A percentile compares a stretch with the other conserved stretches of the same genome.
phyloP scores from a whole-genome alignment of 768 basidiomycete genomes.

The Tricholoma hemisulphureum region DNA sequence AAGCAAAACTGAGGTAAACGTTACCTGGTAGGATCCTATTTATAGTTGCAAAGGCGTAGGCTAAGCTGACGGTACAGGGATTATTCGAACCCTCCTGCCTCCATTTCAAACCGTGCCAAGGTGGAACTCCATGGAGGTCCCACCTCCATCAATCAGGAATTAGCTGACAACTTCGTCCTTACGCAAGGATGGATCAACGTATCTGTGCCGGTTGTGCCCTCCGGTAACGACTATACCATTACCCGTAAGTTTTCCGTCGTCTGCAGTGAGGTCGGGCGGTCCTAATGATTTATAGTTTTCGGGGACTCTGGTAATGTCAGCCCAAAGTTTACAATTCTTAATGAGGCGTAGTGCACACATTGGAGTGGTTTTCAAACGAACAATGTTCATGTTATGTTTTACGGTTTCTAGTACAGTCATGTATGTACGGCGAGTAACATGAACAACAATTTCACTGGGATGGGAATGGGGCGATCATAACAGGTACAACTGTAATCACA shows the following conservation, averaged over 20 bases:
- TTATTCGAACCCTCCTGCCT: not conserved
- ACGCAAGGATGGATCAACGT: not conserved
- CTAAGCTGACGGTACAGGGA: not conserved
- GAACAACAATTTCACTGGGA: too few species aligned
- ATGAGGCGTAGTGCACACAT: too few species aligned
- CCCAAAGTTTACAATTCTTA: not conserved
- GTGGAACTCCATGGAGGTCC: not conserved
- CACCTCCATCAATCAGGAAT: not conserved
- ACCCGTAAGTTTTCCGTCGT: not conserved
- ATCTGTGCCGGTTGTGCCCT: not conserved
- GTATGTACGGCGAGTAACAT: too few species aligned
- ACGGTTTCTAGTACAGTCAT: too few species aligned
- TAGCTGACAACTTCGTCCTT: not conserved
- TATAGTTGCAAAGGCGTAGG: not conserved
- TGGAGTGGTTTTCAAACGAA: too few species aligned
- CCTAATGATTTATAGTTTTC: not conserved
- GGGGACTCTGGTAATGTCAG: not conserved
- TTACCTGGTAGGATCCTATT: not conserved
- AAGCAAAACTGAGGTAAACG: not conserved
- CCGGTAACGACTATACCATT: not conserved
- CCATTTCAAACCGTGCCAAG: not conserved
- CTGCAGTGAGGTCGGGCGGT: not conserved
- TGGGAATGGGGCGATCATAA: too few species aligned
- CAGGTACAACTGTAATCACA: not conserved
- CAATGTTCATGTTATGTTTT: too few species aligned